Percentiles rank a stretch among this genome's conserved stretches.
phyloP scores from a whole-genome alignment of 1,284 basidiomycete genomes.

The Anthracocystis setariae region DNA sequence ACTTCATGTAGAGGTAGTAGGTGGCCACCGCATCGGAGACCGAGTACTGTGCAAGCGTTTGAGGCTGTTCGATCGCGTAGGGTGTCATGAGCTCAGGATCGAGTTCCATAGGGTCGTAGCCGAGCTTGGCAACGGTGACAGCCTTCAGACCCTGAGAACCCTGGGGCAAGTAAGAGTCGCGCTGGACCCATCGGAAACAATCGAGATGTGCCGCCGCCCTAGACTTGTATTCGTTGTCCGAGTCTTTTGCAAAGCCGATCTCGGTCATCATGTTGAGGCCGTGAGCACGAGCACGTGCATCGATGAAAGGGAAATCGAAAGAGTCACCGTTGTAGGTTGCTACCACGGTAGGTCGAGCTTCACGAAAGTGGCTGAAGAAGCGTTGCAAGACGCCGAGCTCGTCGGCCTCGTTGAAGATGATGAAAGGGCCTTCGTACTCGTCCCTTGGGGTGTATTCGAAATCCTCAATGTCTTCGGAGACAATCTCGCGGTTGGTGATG shows the following conservation, averaged over 20 bases:
- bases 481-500: slow-evolving; percentile 97
- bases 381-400: slow-evolving; percentile 78
- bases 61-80: slow-evolving; percentile 97
- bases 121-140: slow-evolving; percentile 94
- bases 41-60: slow-evolving; percentile 94
- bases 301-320: slow-evolving; percentile 99
- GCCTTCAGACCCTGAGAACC: slow-evolving; percentile 98
- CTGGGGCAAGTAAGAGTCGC: slow-evolving; percentile 98
- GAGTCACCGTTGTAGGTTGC: slow-evolving; percentile 99
- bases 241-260: slow-evolving; percentile 90
- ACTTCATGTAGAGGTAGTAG: slow-evolving; percentile 99
- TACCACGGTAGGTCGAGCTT: slow-evolving; percentile 93
- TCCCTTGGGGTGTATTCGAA: slow-evolving; percentile 99
- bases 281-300: slow-evolving; percentile 83
- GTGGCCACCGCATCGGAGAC: slow-evolving; percentile 99
- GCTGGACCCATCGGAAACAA: slow-evolving; percentile 99
- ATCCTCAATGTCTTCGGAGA: slow-evolving; percentile 96
- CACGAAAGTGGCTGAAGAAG: slow-evolving; percentile 93
- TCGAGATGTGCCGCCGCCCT: slow-evolving; percentile 97
- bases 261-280: slow-evolving; percentile 97
- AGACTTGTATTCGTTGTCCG: slow-evolving; percentile 95
- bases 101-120: slow-evolving; percentile 95
- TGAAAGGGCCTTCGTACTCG: slow-evolving; percentile 97
- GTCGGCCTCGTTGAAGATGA: slow-evolving; percentile 91
- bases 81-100: slow-evolving; percentile 99